A percentile compares a stretch with the other conserved stretches of the same genome.
phyloP scores from a whole-genome alignment of 441 rosid species.

The Viola pubescens region DNA sequence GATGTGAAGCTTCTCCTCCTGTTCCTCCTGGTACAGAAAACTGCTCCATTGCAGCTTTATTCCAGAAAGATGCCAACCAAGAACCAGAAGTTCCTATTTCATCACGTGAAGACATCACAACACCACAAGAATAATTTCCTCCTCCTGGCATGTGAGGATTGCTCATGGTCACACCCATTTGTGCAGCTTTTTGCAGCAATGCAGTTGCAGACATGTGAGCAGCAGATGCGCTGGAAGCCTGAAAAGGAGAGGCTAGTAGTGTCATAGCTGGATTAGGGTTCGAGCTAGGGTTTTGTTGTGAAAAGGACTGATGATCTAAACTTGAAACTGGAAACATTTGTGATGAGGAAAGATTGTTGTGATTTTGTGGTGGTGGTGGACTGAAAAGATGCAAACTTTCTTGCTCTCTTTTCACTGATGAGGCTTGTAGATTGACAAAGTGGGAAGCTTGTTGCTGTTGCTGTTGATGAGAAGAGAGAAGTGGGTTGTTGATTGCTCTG shows the following conservation, averaged over 20 bases:
- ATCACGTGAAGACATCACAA: constrained; percentile 33
- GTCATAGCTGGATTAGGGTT: constrained; percentile 18
- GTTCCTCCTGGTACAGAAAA: constrained; percentile 9
- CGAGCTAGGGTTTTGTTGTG: constrained; percentile 26
- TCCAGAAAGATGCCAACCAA: constrained; percentile 27
- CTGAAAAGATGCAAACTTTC: constrained; percentile 16
- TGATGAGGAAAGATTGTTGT: constrained; percentile 27
- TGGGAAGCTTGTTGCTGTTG: constrained; percentile 29
- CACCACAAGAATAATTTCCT: constrained; percentile 13
- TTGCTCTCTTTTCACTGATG: constrained; percentile 30
- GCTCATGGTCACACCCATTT: constrained; percentile 57
- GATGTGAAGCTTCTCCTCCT: constrained; percentile 15
- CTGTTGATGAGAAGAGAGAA: constrained; percentile 21
- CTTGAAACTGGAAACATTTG: constrained; percentile 18
- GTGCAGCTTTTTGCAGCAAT: constrained; percentile 78
- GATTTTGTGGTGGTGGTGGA: constrained; percentile 18
- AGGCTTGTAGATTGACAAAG: constrained; percentile 31
- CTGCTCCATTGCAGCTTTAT: constrained; percentile 29
- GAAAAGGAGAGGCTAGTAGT: constrained; percentile 12
- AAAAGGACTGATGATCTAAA: constrained; percentile 26
- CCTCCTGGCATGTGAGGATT: constrained; percentile 18
- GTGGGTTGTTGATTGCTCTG: constrained; percentile 27
- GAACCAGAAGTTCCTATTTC: constrained; percentile 26
- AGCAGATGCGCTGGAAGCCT: constrained; percentile 14
- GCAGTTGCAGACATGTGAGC: constrained; percentile 82